Conservation (phyloP, 371 early-diverging fungal species). For the Cokeromyces recurvatus region DNA sequence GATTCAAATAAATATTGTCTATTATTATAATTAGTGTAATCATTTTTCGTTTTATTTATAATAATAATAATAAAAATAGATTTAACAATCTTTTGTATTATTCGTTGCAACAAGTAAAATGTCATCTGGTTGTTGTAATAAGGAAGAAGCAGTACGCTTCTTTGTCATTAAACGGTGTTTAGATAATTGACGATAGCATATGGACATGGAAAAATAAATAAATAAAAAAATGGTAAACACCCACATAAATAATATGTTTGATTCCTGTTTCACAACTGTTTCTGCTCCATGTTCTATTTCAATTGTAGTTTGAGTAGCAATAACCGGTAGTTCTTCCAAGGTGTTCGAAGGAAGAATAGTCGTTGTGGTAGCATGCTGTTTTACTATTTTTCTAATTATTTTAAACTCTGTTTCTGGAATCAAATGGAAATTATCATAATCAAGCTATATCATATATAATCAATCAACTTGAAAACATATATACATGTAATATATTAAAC, state of each 20-base stretch:
- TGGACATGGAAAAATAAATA: slow-evolving; percentile 25
- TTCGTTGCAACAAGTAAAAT: too few relatives aligned
- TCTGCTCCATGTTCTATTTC: slow-evolving; percentile 16
- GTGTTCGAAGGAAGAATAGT: neutral
- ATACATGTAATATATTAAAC: neutral
- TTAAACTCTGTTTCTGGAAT: slow-evolving; percentile 34
- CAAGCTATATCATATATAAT: slow-evolving; percentile 23
- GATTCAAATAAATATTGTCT: too few relatives aligned
- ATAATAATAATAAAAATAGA: too few relatives aligned
- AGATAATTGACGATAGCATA: slow-evolving; percentile 12
- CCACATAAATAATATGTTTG: slow-evolving; percentile 28
- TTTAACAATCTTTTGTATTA: too few relatives aligned
- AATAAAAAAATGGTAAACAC: slow-evolving; percentile 16
- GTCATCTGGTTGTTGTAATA: too few relatives aligned
- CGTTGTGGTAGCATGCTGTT: neutral
- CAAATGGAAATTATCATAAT: slow-evolving; percentile 43
- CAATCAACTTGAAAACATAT: neutral
- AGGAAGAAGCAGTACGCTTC: too few relatives aligned
- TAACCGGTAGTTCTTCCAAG: neutral
- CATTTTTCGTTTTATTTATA: too few relatives aligned
- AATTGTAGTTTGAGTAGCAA: slow-evolving; percentile 5
- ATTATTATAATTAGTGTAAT: too few relatives aligned
- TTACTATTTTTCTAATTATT: slow-evolving; percentile 6
- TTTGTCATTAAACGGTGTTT: too few relatives aligned
- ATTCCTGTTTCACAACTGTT: slow-evolving; percentile 10